Evolutionary conservation across 2,329 filamentous ascomycete genomes (phyloP).

Genomic region (Colletotrichum sp.): DNA sequence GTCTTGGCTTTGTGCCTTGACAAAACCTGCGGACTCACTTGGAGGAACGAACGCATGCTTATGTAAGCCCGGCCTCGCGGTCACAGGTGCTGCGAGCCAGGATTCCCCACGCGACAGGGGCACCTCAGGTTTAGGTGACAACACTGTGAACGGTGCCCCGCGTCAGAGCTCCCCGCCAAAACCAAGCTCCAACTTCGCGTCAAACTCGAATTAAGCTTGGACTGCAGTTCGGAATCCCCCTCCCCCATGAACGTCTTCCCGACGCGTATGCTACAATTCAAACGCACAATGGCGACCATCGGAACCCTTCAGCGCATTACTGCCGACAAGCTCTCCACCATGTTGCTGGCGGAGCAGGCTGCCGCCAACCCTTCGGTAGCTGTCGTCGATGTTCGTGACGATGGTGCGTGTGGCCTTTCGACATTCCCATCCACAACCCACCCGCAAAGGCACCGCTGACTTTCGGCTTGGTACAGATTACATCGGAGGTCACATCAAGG

Average conservation of each 20-base stretch:
- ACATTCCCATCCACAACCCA: not conserved
- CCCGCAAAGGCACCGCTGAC: not conserved
- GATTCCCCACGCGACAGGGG: not conserved
- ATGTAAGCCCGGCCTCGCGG: not conserved
- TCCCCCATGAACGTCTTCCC: not conserved
- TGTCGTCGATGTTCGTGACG: conserved; percentile 89
- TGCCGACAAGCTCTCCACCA: conserved; percentile 69
- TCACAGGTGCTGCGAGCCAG: not conserved
- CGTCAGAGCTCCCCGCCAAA: conserved; percentile 1
- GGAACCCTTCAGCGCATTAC: conserved; percentile 70
- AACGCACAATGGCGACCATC: conserved; percentile 56
- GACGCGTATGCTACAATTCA: not conserved
- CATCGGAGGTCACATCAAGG: conserved; percentile 86
- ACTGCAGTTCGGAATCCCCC: not conserved
- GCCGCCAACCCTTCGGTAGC: conserved; percentile 59
- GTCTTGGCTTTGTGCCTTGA: not conserved
- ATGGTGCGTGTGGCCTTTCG: conserved; percentile 53
- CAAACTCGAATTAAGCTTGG: not conserved
- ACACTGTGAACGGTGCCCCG: not conserved
- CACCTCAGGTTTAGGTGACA: not conserved
- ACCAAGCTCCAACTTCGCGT: not conserved
- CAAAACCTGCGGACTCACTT: not conserved
- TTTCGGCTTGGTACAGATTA: conserved; percentile 64
- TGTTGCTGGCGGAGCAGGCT: conserved; percentile 59
- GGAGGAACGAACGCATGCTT: not conserved